Percentiles rank a stretch among this genome's conserved stretches.
Evolutionary conservation across 2,329 filamentous ascomycete species (phyloP).

Genomic region (Lachnellula arida): DNA sequence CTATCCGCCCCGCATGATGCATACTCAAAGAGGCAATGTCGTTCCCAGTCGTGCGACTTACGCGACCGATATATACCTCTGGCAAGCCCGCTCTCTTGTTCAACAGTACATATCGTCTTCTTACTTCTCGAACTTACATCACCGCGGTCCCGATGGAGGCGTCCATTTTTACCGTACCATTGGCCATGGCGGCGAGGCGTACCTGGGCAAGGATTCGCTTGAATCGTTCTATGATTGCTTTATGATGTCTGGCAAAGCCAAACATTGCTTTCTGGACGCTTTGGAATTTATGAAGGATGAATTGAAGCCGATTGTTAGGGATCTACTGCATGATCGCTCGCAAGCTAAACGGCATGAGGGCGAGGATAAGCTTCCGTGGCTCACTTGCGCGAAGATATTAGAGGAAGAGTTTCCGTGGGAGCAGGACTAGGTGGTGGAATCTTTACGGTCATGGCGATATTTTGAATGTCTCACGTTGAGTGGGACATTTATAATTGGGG

Average conservation of each 20-base stretch:
- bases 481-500: background rate
- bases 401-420: conserved; percentile 58
- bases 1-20: conserved; percentile 22
- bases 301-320: conserved; percentile 13
- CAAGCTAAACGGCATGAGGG: conserved; percentile 4
- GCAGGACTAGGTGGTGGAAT: background rate
- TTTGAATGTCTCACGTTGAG: background rate
- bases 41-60: conserved; percentile 26
- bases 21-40: conserved; percentile 3
- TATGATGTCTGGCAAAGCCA: conserved; percentile 19
- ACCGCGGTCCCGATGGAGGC: conserved; percentile 25
- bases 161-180: conserved; percentile 23
- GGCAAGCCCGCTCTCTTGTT: conserved; percentile 22
- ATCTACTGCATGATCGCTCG: conserved; percentile 13
- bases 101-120: conserved; percentile 21
- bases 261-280: conserved; percentile 5
- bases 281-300: conserved; percentile 16
- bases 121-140: conserved; percentile 14
- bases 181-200: conserved; percentile 12
- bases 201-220: conserved; percentile 11
- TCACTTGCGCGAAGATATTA: conserved; percentile 58
- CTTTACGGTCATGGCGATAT: background rate
- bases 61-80: conserved; percentile 28
- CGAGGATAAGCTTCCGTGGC: conserved; percentile 36
- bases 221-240: conserved; percentile 15